Base-by-base conservation (phyloP, 441 rosid species). In the Mallotus japonicus region DNA sequence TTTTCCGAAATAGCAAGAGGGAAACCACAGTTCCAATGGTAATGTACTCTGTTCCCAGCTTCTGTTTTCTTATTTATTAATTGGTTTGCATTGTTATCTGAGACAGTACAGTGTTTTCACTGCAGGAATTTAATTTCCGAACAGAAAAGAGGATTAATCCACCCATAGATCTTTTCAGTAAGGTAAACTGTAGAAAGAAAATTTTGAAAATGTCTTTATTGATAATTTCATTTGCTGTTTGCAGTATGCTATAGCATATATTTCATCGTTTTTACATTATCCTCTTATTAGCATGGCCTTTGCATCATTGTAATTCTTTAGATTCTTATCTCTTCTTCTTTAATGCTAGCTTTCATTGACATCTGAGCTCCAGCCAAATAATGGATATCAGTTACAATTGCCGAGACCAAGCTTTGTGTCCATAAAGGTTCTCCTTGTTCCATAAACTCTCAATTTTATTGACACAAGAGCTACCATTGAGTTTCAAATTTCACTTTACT, bases 21-120 rank as follows among this genome's bases (percentile, higher is more conserved):
- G 97, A 92, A 84, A 83, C 88, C 47, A 90, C 97, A 16, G 88
- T 90, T 61, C 96, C 98, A 59, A 77, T 79, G 91, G 99, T 96
- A 89, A 50, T 76, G 32, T 63, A 56, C 56, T 19, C 73, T 44
- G 40, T 62, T 53, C 62, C 55, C 77, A 58, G 13, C 22, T 72
- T 34, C 63, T 28, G 7, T 49, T 59, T 40, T 60, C 74, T 11
- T 34, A 20, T 54, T 13, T 32, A 1, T 69, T 56, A 71, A 34
- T 70, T 57, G 64, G 14, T 73, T 28, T 49, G 34, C 49, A 37
- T 70, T 65, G 54, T 59, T 67, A 11, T 59, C 62, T 72, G 65
- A 77, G 47, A 34, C 60, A 59, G 44, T 54, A 67, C 65, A 37
- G 19, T 80, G 54, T 59, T 65, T 28, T 12, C 62, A 75, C 73